These are phyloP conservation scores for Bipolaris cookei DNA, from an alignment of 2,329 filamentous ascomycete genomes.

Conservation along the genomic window DNA sequence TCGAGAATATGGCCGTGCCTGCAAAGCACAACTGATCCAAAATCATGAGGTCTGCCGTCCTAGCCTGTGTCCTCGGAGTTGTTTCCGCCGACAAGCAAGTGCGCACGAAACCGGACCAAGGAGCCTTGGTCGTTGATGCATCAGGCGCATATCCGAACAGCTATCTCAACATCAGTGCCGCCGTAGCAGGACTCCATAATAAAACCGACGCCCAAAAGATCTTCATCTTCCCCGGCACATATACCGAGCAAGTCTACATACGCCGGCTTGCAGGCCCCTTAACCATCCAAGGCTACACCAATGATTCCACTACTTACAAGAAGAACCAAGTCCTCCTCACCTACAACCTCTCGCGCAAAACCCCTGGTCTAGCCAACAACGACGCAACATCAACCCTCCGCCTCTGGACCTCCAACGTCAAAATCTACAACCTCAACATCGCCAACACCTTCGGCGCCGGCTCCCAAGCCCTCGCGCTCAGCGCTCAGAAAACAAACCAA, in stretches of 20 bases:
- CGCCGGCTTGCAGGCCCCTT: slow-evolving; percentile 54
- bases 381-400: slow-evolving; percentile 59
- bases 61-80: background rate
- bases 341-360: slow-evolving; percentile 48
- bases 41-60: background rate
- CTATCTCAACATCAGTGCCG: slow-evolving; percentile 25
- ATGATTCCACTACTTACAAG: slow-evolving; percentile 56
- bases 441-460: slow-evolving; percentile 50
- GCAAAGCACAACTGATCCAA: background rate
- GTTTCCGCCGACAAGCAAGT: slow-evolving; percentile 20
- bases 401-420: slow-evolving; percentile 56
- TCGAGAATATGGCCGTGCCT: background rate
- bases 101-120: slow-evolving; percentile 17
- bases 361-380: slow-evolving; percentile 46
- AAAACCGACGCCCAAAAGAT: slow-evolving; percentile 46
- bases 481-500: slow-evolving; percentile 56
- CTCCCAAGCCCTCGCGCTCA: slow-evolving; percentile 57
- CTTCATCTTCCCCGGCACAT: slow-evolving; percentile 65
- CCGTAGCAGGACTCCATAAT: slow-evolving; percentile 22
- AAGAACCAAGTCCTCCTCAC: slow-evolving; percentile 63
- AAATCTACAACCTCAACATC: slow-evolving; percentile 65
- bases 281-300: slow-evolving; percentile 64
- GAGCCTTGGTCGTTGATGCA: slow-evolving; percentile 28
- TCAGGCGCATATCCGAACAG: slow-evolving; percentile 21
- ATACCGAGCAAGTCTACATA: slow-evolving; percentile 64